Evolutionary conservation across 1,284 basidiomycete genomes (phyloP), one percentile per base, ranked within the genome.

Genomic region (Naganishia albida): DNA sequence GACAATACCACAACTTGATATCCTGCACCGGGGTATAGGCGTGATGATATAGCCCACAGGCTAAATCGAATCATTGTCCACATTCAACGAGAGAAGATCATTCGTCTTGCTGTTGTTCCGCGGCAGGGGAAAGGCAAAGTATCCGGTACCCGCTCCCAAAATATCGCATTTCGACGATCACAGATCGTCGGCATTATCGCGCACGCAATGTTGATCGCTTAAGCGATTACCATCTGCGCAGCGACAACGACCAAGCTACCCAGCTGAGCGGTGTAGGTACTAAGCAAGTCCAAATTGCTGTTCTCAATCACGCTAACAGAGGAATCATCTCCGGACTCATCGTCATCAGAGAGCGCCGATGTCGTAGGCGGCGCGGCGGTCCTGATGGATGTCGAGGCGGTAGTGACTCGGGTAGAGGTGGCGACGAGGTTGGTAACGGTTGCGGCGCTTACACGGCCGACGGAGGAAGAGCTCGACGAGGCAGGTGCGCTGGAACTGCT

Each of bases 241-340:
- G 63, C 56, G 25, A 62, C 44, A 26, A 68, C 67, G 34, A 68
- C 49, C 57, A 68, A 34, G 20, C 64, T 64, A 48, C 67, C 67
- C 34, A 63, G 38, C 38, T 68, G 67, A 39, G 59, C 53, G n/a
- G 64, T 68, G 40, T 65, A 49, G 26, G 51, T 64, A 25, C 63
- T 59, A 46, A 68, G 57, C 63, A 65, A 46, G 43, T 65, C 63
- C 57, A 68, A 48, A 54, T 68, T 68, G 48, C 65, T 62, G 23
- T n/a, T 26, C 30, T 48, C 46, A 12, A 20, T 34, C 23, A 23
- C 46, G 40, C 44, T 56, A 48, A 20, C 48, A 51, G 39, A 28
- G 39, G 62, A 52, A 30, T 30, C 48, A 8, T 40, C 28, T 12
- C 39, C 25, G 7, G 51, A 38, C 23, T 25, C 40, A 20, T 56